phyloP scores from a whole-genome alignment of 163 green algal species.

The Chlamydomonas reinhardtii region DNA sequence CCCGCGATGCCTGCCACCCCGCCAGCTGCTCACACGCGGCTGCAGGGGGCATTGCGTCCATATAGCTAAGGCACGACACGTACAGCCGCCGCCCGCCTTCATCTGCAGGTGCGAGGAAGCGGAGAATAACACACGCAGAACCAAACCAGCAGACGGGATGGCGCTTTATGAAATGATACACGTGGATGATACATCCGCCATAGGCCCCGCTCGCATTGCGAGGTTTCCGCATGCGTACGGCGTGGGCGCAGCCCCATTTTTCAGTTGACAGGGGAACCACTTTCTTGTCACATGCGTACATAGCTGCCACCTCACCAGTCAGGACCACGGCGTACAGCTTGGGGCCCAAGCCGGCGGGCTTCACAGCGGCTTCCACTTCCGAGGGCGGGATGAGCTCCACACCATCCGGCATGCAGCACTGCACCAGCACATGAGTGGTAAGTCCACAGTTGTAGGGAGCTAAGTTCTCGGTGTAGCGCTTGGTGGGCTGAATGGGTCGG shows the following conservation, averaged over 20 bases:
- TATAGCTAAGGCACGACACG: constrained; percentile 57
- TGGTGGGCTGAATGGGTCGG: background rate
- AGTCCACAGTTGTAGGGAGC: background rate
- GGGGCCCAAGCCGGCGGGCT: background rate
- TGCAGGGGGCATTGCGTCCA: constrained; percentile 44
- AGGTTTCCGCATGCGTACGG: too few relatives aligned
- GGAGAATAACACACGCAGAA: background rate
- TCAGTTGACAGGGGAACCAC: too few relatives aligned
- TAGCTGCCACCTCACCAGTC: constrained; percentile 45
- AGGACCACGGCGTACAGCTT: constrained; percentile 52
- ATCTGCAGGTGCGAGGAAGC: constrained; percentile 28
- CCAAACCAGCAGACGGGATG: too few relatives aligned
- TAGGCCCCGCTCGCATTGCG: background rate
- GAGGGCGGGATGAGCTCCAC: constrained; percentile 47
- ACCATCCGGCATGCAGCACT: constrained; percentile 64
- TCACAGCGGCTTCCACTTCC: background rate
- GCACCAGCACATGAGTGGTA: background rate
- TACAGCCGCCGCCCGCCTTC: constrained; percentile 61
- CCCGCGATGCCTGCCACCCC: constrained; percentile 45
- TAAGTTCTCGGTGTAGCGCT: background rate
- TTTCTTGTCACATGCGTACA: background rate
- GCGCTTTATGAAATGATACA: background rate
- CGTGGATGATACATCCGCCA: background rate
- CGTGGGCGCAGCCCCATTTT: too few relatives aligned
- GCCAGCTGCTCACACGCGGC: constrained; percentile 43